A percentile compares a stretch with the other conserved stretches of the same genome.
Conservation (phyloP, 176 grass and related monocot genomes). For the Miscanthus lutarioriparius region DNA sequence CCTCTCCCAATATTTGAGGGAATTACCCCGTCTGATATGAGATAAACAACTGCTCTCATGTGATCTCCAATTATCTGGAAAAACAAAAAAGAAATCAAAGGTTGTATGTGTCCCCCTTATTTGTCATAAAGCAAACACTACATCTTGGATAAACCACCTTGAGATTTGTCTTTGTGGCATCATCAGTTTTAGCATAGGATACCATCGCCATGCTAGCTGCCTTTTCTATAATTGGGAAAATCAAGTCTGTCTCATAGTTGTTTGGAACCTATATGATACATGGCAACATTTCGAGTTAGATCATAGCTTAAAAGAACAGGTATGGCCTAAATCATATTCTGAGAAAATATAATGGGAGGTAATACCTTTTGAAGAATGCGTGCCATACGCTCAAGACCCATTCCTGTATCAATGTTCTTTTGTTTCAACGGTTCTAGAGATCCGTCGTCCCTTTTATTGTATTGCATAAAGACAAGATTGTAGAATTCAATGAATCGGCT, state of each 20-base stretch:
- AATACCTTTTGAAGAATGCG: slow-evolving; percentile 93
- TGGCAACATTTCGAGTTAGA: slow-evolving; percentile 19
- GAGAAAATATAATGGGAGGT: not conserved
- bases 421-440: slow-evolving; percentile 85
- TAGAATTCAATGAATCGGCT: slow-evolving; percentile 97
- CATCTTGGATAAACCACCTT: slow-evolving; percentile 57
- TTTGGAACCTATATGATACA: slow-evolving; percentile 85
- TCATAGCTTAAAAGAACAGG: slow-evolving; percentile 5
- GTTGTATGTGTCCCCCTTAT: slow-evolving; percentile 21
- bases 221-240: slow-evolving; percentile 91
- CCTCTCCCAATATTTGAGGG: slow-evolving; percentile 99
- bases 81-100: slow-evolving; percentile 25
- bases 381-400: slow-evolving; percentile 99
- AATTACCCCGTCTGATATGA: slow-evolving; percentile 92
- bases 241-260: slow-evolving; percentile 96
- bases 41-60: slow-evolving; percentile 97
- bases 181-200: slow-evolving; percentile 66
- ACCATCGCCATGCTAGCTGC: slow-evolving; percentile 71
- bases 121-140: slow-evolving; percentile 14
- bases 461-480: slow-evolving; percentile 99
- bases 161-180: slow-evolving; percentile 68
- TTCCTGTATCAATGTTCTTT: slow-evolving; percentile 96
- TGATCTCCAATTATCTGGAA: slow-evolving; percentile 94
- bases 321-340: slow-evolving; percentile 1
- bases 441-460: slow-evolving; percentile 95